Base-by-base conservation (phyloP, 202 grass and related monocot genomes). In the Carex sylvatica region DNA sequence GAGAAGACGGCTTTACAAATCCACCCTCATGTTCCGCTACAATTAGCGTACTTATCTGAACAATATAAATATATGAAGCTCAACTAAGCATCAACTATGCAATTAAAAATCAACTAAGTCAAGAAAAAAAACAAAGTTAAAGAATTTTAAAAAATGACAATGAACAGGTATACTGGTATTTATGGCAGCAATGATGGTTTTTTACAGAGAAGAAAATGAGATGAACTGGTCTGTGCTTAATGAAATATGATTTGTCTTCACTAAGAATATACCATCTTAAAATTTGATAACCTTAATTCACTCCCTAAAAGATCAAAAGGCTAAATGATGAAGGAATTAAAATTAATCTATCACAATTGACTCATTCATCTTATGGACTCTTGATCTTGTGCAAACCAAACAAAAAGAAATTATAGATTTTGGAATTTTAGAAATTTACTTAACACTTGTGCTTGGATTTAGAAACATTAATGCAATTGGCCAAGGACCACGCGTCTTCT, bases 11-110 rank as follows among this genome's bases (percentile, higher is more conserved):
- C 83, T 95, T 98, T 56, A 98, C 84, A 68, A 88, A 47, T 62
- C 95, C 95, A 2, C 86, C 95, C 67, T 95, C 91, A 51, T 93
- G 92, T 60, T 98, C 95, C 46, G 89, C 95, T 0, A 98, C 42
- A 65, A 98, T 82, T 47, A 98, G 80, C 30, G 91, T 98, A 91
- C 89, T 93, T 71, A 86, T 87, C 95, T 98, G 80, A 84, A 71
- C 14, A 64, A 1, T 9, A 55, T 4, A 60, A 38, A 40, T 15
- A 35, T 65, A 84, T 30, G 56, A 10, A 12, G 65, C 1, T 20
- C 47, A n/a, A 26, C 66, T 35, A 58, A 40, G 42, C 20, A 4
- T 33, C 3, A 80, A 7, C 33, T 46, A 14, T 23, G 66, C 51
- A 12, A 22, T 14, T 13, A 24, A 59, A 67, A 65, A 53, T 20